Percentiles rank a stretch among this genome's conserved stretches.
Conservation (phyloP, 169 alveolate genomes). For the Neospora caninum region DNA sequence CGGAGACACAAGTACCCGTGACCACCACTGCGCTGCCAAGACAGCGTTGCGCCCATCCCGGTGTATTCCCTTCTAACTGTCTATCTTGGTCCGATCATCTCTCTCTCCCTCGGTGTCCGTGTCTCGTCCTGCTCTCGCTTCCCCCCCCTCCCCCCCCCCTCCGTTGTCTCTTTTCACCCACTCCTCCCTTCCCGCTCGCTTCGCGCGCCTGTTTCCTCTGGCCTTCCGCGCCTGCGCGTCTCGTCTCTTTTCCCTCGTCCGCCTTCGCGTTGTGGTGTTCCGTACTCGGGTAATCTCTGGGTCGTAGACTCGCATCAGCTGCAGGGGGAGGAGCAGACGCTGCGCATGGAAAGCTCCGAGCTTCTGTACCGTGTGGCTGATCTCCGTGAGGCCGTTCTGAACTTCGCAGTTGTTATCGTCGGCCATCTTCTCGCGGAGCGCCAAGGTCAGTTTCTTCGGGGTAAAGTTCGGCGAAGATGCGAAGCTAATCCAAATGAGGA, state of each 20-base stretch:
- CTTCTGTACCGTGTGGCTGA: slow-evolving; percentile 25
- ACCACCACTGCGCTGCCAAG: too few species aligned
- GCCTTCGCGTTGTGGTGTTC: neutral
- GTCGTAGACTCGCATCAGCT: slow-evolving; percentile 32
- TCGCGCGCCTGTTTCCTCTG: neutral
- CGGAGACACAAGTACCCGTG: too few species aligned
- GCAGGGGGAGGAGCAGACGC: slow-evolving; percentile 28
- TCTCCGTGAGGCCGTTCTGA: slow-evolving; percentile 10
- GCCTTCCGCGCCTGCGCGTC: neutral
- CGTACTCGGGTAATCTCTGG: neutral
- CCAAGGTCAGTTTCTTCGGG: neutral
- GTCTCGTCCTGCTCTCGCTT: too few species aligned
- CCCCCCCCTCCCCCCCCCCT: neutral
- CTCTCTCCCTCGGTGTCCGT: too few species aligned
- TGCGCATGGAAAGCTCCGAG: slow-evolving; percentile 27
- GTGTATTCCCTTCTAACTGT: too few species aligned
- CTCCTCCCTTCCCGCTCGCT: neutral
- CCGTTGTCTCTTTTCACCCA: neutral
- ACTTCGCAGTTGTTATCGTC: neutral
- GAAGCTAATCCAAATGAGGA: slow-evolving; percentile 5
- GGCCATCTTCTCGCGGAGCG: slow-evolving; percentile 37
- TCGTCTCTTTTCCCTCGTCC: neutral
- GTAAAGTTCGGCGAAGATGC: slow-evolving; percentile 21
- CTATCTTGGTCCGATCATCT: too few species aligned
- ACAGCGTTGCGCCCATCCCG: too few species aligned